A percentile compares a stretch with the other conserved stretches of the same genome.
These are phyloP conservation scores for Aspergillus aculeatus DNA, from an alignment of 2,329 filamentous ascomycete genomes.

Conservation along the genomic window DNA sequence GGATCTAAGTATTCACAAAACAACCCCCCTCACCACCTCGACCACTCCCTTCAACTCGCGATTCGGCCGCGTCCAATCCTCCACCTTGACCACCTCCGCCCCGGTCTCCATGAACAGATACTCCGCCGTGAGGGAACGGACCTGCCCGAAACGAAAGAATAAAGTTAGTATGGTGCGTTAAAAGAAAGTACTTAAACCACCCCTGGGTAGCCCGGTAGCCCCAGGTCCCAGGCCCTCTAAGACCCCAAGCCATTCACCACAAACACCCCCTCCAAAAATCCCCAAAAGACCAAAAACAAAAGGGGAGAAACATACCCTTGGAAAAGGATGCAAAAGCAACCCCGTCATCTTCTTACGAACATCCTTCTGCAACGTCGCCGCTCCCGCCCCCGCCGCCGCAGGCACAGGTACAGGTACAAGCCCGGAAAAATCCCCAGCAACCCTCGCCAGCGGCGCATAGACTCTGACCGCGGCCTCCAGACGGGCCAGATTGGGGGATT, in stretches of 20 bases:
- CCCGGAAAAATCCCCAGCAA: constrained; percentile 18
- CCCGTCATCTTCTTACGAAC: constrained; percentile 68
- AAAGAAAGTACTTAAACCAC: no score
- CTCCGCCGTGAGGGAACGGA: constrained; percentile 38
- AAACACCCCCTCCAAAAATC: neutral
- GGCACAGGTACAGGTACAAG: constrained; percentile 27
- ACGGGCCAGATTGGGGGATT: constrained; percentile 77
- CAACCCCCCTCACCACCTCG: constrained; percentile 25
- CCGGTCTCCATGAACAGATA: constrained; percentile 37
- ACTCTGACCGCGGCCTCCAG: constrained; percentile 76
- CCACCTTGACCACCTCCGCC: constrained; percentile 29
- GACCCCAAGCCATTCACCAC: neutral
- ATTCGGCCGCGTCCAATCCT: constrained; percentile 37
- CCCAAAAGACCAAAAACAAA: neutral
- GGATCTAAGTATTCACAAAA: neutral
- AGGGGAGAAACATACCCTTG: constrained; percentile 56
- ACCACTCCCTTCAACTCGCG: constrained; percentile 36
- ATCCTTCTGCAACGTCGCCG: no score
- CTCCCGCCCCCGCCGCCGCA: constrained; percentile 47
- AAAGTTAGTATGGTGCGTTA: no score
- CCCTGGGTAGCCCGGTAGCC: no score
- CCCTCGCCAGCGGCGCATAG: constrained; percentile 68
- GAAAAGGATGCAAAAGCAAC: constrained; percentile 79
- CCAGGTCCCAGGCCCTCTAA: no score
- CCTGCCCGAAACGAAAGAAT: constrained; percentile 20